Base-by-base conservation (phyloP, 306 rosid species). In the Arachis stenosperma region DNA sequence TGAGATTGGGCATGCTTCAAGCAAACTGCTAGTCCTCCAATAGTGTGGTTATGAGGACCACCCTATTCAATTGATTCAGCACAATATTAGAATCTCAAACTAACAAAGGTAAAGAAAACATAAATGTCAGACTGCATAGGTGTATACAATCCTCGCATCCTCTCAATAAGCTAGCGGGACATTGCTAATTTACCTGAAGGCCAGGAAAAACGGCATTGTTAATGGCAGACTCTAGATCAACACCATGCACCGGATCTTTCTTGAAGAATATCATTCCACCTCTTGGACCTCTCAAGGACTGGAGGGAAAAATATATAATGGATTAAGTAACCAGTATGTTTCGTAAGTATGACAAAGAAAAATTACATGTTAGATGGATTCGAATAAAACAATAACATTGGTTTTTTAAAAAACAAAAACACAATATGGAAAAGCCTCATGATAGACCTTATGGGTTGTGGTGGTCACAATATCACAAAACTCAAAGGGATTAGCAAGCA, bases 221-320 rank as follows among this genome's bases (percentile, higher is more conserved):
- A 40, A 95, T 90, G 74, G 97, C 91, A 70, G 96, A 58, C 83
- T 91, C 97, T 61, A 95, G 81, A 60, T 90, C 97, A 46, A 91
- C 82, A 33, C 92, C 98, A 22, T 79, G 88, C 79, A 95, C 82
- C 0, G 92, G 8, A 62, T 91, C 97, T 83, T 95, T 95, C 86
- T 73, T 90, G 88, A 88, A 95, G 90, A 95, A 95, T 72, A 95
- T 95, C 99, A 95, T 95, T 40, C 98, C 98, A 53, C 98, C 98
- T 82, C 98, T 83, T 27, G 99, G 99, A 53, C 99, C 99, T 79
- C 98, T 85, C 78, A 91, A 55, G 79, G 98, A 91, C 97, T 95
- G 86, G 40, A 82, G 29, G 64, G 51, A 83, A 73, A 75, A 73
- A 75, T 30, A 61, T 56, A 12, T 3, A 47, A 69, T 43, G 22